Evolutionary conservation across 2,329 filamentous ascomycete species (phyloP).

Genomic region (Celoporthe dispersa): DNA sequence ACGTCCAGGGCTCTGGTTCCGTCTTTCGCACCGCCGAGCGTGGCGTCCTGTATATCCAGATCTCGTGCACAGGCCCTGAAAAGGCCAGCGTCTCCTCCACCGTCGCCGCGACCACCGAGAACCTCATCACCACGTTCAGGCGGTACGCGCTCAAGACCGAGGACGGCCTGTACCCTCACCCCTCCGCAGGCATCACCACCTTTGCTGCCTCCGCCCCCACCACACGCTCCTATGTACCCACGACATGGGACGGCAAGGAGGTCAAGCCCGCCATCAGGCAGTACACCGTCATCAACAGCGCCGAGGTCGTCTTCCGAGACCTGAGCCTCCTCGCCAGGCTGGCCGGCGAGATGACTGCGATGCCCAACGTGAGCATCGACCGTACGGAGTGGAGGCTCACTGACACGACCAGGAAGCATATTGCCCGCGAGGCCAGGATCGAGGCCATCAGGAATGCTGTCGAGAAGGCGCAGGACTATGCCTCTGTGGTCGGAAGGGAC

Average conservation of each 20-base stretch:
- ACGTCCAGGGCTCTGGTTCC: slow-evolving; percentile 30
- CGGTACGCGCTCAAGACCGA: slow-evolving; percentile 29
- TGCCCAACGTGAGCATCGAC: slow-evolving; percentile 30
- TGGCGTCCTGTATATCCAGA: slow-evolving; percentile 28
- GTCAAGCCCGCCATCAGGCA: slow-evolving; percentile 8
- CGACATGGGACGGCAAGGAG: neutral
- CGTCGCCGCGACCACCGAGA: slow-evolving; percentile 24
- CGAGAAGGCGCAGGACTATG: slow-evolving; percentile 33
- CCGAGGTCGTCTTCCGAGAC: slow-evolving; percentile 32
- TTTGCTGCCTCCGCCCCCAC: slow-evolving; percentile 30
- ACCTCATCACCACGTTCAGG: slow-evolving; percentile 27
- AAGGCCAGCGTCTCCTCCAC: slow-evolving; percentile 24
- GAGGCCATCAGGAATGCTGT: slow-evolving; percentile 33
- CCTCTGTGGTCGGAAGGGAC: slow-evolving; percentile 28
- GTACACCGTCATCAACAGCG: slow-evolving; percentile 24
- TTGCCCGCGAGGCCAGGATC: slow-evolving; percentile 31
- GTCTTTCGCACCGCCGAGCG: slow-evolving; percentile 32
- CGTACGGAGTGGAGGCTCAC: slow-evolving; percentile 32
- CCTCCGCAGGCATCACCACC: slow-evolving; percentile 31
- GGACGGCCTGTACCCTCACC: slow-evolving; percentile 28
- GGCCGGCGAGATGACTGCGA: slow-evolving; percentile 28
- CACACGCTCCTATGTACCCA: slow-evolving; percentile 17
- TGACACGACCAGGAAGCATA: slow-evolving; percentile 22
- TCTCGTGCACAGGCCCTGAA: slow-evolving; percentile 19
- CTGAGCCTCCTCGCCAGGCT: slow-evolving; percentile 28